phyloP scores from a whole-genome alignment of 495 filamentous ascomycete genomes.

The Halenospora varia region DNA sequence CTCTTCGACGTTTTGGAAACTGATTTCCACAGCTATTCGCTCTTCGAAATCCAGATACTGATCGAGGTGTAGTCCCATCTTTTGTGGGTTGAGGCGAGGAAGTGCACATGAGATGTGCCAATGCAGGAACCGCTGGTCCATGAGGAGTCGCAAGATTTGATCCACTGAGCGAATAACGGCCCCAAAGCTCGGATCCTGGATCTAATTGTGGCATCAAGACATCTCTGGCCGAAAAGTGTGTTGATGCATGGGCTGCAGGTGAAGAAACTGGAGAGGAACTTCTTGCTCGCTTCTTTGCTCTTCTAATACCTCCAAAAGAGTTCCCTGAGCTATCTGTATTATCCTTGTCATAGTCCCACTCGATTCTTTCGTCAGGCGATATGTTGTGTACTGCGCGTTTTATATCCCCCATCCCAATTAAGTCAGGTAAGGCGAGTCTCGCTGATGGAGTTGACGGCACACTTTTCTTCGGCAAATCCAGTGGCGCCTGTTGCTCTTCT shows the following conservation, averaged over 20 bases:
- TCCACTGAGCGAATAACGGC: constrained; percentile 54
- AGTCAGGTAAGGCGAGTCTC: constrained; percentile 70
- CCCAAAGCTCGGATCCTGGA: constrained; percentile 83
- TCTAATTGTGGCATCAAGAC: constrained; percentile 68
- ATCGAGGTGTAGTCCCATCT: constrained; percentile 37
- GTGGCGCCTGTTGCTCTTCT: constrained; percentile 2
- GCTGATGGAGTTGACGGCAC: constrained; percentile 70
- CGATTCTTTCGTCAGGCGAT: constrained; percentile 69
- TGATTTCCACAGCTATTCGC: constrained; percentile 67
- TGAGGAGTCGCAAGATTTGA: constrained; percentile 31
- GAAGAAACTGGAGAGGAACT: constrained; percentile 67
- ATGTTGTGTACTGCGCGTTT: constrained; percentile 33
- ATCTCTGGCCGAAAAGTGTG: constrained; percentile 34
- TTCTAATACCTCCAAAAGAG: constrained; percentile 45
- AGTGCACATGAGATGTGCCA: constrained; percentile 61
- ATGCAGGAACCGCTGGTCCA: constrained; percentile 37
- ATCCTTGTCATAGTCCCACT: constrained; percentile 58
- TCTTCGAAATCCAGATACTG: constrained; percentile 55
- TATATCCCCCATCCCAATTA: constrained; percentile 69
- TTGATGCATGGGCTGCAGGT: constrained; percentile 14
- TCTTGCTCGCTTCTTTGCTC: constrained; percentile 66
- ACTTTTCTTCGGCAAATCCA: constrained; percentile 26
- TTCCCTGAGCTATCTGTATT: constrained; percentile 40
- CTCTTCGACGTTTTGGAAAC: constrained; percentile 56
- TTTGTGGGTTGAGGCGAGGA: constrained; percentile 61